Percentiles rank a stretch among this genome's conserved stretches.
These are phyloP conservation scores for Cercospora sp. DNA, from an alignment of 2,329 filamentous ascomycete species.

Conservation along the genomic window DNA sequence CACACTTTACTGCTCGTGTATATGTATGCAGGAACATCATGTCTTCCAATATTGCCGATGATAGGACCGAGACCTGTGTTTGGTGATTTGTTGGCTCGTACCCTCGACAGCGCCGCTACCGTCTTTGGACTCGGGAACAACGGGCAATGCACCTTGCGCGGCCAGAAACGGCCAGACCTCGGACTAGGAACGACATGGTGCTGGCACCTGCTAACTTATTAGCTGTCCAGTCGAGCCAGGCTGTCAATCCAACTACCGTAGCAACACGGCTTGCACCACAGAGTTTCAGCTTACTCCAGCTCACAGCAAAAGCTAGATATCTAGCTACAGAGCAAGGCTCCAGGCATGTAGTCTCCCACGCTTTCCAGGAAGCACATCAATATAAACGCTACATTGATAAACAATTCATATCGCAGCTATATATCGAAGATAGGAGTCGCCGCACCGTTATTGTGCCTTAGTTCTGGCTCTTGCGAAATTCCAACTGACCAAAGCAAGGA, in stretches of 20 bases:
- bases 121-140: no score
- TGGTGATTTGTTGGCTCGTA: no score
- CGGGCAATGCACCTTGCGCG: background rate
- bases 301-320: background rate
- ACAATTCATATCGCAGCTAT: background rate
- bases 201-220: background rate
- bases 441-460: background rate
- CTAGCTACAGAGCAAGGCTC: background rate
- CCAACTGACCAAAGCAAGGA: background rate
- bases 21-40: no score
- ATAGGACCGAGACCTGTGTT: no score
- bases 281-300: background rate
- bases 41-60: no score
- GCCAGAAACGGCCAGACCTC: background rate
- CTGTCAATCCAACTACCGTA: background rate
- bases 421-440: background rate
- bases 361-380: background rate
- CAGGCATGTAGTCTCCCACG: background rate
- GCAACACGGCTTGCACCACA: background rate
- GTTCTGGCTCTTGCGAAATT: background rate
- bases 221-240: background rate
- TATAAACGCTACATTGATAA: background rate
- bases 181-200: background rate
- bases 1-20: no score
- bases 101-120: no score